Evolutionary conservation across 1,139 yeast species (phyloP), one percentile per base, ranked within the genome.

Genomic region (Zygoascus sp.): DNA sequence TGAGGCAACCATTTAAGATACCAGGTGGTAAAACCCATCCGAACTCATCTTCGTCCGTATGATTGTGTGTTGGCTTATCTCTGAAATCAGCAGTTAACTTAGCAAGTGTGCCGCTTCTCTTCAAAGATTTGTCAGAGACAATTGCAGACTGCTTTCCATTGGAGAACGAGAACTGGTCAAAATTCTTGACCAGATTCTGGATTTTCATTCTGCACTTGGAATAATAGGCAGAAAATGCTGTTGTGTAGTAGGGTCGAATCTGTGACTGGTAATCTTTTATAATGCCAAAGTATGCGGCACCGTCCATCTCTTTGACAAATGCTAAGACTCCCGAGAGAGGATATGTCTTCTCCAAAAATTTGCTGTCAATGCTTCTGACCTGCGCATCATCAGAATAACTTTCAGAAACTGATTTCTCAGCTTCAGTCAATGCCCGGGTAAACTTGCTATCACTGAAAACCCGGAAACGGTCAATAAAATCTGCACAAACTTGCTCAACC

Each of bases 251-350:
- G 25, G 53, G 52, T 28, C 56, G 53, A 34, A 61, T 56, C 6
- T 49, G 49, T 7, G 50, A 45, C 40, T 63, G 62, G 45, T 68
- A 69, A 16, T 52, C 50, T 30, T 53, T 52, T 43, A 77, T 52
- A 20, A 80, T 60, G 2, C 66, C 66, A 22, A 63, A 54, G 59
- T 72, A 80, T 7, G 70, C 67, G 2, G 64, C 42, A 8, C 55
- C 55, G 41, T 60, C 64, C n/a, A 80, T 69, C 46, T 80, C 81
- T 56, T 82, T 84, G 30, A 84, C 72, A 58, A 84, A 89, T 35
- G 78, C 73, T 2, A 83, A 73, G 32, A 86, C 64, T 0, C 90
- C 84, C 3, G 83, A 71, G 51, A 80, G 80, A 0, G 79, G 73
- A 52, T 77, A 64, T 21, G 81, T 58, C 17, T 44, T 37, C 11